Percentiles rank a stretch among this genome's conserved stretches.
Evolutionary conservation across 371 early-diverging fungal genomes (phyloP).

Genomic region (Saksenaea vasiformis): DNA sequence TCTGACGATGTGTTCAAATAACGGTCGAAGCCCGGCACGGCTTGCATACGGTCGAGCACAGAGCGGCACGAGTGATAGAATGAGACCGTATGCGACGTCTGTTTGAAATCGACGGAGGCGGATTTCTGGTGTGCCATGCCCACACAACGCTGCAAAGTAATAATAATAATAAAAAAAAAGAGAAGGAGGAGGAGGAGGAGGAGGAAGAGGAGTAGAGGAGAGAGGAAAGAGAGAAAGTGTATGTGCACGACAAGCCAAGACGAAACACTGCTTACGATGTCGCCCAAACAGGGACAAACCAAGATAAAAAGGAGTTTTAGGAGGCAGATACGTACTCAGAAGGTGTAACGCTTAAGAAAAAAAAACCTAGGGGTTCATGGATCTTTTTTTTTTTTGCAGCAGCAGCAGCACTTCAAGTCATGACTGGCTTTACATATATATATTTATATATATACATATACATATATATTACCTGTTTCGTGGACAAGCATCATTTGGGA

Average conservation of each 20-base stretch:
- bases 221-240: background rate
- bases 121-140: background rate
- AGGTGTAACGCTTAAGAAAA: constrained; percentile 1
- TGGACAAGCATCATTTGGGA: background rate
- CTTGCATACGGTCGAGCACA: constrained; percentile 57
- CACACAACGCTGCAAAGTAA: background rate
- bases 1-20: constrained; percentile 31
- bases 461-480: background rate
- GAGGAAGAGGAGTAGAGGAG: too few species aligned
- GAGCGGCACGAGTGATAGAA: constrained; percentile 67
- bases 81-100: constrained; percentile 28
- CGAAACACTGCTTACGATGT: constrained; percentile 1
- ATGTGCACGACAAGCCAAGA: background rate
- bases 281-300: constrained; percentile 5
- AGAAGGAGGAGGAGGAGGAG: background rate
- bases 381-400: too few species aligned
- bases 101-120: background rate
- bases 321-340: background rate
- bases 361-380: background rate
- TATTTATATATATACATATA: background rate
- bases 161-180: background rate
- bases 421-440: background rate
- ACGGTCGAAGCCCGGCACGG: constrained; percentile 59
- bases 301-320: constrained; percentile 4
- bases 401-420: background rate